Percentiles rank a stretch among this genome's conserved stretches.
These are phyloP conservation scores for Ampelocalamus luodianensis DNA, from an alignment of 176 grass and related monocot genomes.

Conservation along the genomic window DNA sequence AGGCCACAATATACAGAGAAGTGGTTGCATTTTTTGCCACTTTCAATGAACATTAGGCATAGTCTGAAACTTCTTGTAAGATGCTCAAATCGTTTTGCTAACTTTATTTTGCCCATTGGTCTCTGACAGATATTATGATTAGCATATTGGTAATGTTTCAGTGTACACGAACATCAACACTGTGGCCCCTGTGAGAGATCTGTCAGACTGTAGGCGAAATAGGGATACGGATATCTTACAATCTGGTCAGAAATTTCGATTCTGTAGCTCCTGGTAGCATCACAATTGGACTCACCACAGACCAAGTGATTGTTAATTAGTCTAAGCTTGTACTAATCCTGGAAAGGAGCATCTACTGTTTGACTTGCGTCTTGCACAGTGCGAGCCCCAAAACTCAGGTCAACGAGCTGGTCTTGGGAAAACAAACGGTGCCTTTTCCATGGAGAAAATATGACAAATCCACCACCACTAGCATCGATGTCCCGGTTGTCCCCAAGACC, in stretches of 20 bases:
- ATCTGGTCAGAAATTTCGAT: neutral
- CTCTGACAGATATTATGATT: neutral
- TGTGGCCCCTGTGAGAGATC: neutral
- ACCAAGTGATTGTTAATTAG: neutral
- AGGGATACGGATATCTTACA: neutral
- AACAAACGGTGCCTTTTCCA: conserved; percentile 36
- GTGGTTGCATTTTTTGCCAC: neutral
- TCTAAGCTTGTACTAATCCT: neutral
- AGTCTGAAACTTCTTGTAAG: neutral
- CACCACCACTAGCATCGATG: neutral
- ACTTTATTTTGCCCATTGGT: neutral
- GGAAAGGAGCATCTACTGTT: conserved; percentile 5
- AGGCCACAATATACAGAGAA: no score
- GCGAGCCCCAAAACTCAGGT: neutral
- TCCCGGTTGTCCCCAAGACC: neutral
- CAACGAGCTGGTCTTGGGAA: conserved; percentile 25
- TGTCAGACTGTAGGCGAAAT: neutral
- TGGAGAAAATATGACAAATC: neutral
- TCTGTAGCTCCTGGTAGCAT: neutral
- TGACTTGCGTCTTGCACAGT: neutral
- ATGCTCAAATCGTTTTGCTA: neutral
- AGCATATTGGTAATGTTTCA: neutral
- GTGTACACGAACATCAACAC: neutral
- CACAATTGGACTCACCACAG: neutral
- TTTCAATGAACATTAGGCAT: neutral